Evolutionary conservation across 495 filamentous ascomycete species (phyloP), one percentile per base, ranked within the genome.

Genomic region (Staphylotrichum tortipilum): DNA sequence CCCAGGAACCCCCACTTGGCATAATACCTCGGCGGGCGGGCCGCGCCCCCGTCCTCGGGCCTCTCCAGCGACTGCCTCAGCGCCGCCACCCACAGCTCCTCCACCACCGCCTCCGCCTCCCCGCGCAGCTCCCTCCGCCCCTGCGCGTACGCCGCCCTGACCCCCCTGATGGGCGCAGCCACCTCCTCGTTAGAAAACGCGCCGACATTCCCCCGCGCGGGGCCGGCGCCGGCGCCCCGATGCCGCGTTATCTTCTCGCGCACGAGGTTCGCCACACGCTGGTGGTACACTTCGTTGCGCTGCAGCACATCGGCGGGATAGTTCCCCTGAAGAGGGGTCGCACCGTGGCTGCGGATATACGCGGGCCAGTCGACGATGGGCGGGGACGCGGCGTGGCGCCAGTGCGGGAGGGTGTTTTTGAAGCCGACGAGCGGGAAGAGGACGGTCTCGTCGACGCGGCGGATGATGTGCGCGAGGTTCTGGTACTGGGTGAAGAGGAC

Each of bases 1-100:
- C 12, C 55, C 4, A 58, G 47, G 22, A 39, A 51, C 1, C 55
- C 55, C 55, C 55, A 58, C 34, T 37, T 46, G n/a, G 11, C 17
- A 41, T 47, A 37, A n/a, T n/a, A n/a, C n/a, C n/a, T n/a, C 34
- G 17, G 5, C 7, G 44, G 30, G 22, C n/a, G n/a, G n/a, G n/a
- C n/a, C n/a, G 26, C 4, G 8, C 10, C 11, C 35, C 35, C 47
- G 36, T 11, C 28, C 6, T 2, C 5, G 10, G 8, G 7, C 40
- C 12, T 0, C 24, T 30, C 40, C 40, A 43, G 11, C 2, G 24
- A 17, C 40, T 24, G 3, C 39, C 44, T 54, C 17, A 58, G 24
- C 23, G 19, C 12, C 23, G 11, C 17, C 2, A 58, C 15, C 51
- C 50, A 58, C 23, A 54, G 1, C 44, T 54, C 51, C 39, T 48